phyloP scores from a whole-genome alignment of 768 basidiomycete genomes.

The Rubroboletus pulcherrimus region DNA sequence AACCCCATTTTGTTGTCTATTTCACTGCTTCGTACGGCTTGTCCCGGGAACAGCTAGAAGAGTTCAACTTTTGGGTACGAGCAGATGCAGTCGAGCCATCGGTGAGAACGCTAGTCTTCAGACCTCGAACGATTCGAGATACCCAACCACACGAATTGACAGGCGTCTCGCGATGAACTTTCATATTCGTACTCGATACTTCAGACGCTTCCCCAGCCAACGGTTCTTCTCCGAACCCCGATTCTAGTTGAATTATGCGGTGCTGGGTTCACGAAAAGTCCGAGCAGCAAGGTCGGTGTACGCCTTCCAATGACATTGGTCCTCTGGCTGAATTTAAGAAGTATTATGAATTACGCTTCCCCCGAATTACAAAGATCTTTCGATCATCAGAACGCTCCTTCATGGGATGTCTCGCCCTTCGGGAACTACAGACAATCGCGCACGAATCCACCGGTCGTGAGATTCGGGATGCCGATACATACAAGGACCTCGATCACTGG shows the following conservation, averaged over 20 bases:
- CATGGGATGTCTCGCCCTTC: conserved; percentile 49
- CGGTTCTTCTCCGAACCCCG: conserved; percentile 55
- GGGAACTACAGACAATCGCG: conserved; percentile 53
- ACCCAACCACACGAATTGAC: not conserved
- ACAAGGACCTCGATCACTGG: conserved; percentile 52
- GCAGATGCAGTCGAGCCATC: conserved; percentile 25
- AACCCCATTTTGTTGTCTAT: conserved; percentile 67
- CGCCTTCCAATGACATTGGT: not conserved
- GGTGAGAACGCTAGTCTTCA: conserved; percentile 8
- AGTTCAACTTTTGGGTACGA: conserved; percentile 61
- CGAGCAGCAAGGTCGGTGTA: conserved; percentile 47
- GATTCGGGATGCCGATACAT: conserved; percentile 24
- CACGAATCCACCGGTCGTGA: conserved; percentile 53
- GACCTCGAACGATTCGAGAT: not conserved
- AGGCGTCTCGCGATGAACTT: conserved; percentile 28
- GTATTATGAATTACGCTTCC: conserved; percentile 84
- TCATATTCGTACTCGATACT: conserved; percentile 55
- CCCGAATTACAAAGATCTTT: conserved; percentile 69
- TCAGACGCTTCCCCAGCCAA: conserved; percentile 47
- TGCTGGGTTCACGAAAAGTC: conserved; percentile 78
- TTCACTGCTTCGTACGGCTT: conserved; percentile 79
- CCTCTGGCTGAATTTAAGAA: conserved; percentile 25
- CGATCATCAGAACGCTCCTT: conserved; percentile 62
- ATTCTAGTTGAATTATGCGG: conserved; percentile 73
- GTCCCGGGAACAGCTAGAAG: conserved; percentile 61